A percentile compares a stretch with the other conserved stretches of the same genome.
Evolutionary conservation across 148 eudicot species (phyloP).

Genomic region (Dysphania ambrosioides): DNA sequence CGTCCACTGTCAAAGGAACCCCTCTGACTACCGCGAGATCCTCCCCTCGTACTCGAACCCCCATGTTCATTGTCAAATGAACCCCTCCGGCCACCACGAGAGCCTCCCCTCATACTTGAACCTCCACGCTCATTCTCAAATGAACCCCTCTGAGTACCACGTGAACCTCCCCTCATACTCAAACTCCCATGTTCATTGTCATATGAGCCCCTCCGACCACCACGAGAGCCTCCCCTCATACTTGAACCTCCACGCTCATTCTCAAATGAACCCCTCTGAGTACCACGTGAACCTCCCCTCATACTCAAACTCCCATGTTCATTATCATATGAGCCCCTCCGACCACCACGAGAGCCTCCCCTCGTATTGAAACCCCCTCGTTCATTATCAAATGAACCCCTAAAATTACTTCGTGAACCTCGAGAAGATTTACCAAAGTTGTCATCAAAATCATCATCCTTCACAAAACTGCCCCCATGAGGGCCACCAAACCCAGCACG

Average conservation of each 20-base stretch:
- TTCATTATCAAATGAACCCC: conserved; percentile 4
- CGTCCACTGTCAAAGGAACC: conserved; percentile 2
- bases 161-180: background rate
- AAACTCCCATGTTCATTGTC: background rate
- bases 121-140: background rate
- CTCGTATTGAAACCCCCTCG: background rate
- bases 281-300: conserved; percentile 6
- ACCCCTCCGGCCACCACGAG: conserved; percentile 11
- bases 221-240: background rate
- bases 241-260: background rate
- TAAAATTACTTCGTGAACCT: conserved; percentile 16
- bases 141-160: conserved; percentile 9
- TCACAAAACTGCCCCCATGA: conserved; percentile 19
- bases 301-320: background rate
- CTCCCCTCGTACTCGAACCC: conserved; percentile 16
- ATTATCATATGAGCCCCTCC: background rate
- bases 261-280: conserved; percentile 1
- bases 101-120: conserved; percentile 13
- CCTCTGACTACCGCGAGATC: conserved; percentile 14
- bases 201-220: background rate
- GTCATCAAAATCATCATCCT: conserved; percentile 11
- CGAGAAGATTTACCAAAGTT: conserved; percentile 37
- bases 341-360: conserved; percentile 13
- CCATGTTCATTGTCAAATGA: conserved; percentile 7
- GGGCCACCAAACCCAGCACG: conserved; percentile 31